These are phyloP conservation scores for Pistacia vera DNA, from an alignment of 345 rosid genomes.

Conservation along the genomic window DNA sequence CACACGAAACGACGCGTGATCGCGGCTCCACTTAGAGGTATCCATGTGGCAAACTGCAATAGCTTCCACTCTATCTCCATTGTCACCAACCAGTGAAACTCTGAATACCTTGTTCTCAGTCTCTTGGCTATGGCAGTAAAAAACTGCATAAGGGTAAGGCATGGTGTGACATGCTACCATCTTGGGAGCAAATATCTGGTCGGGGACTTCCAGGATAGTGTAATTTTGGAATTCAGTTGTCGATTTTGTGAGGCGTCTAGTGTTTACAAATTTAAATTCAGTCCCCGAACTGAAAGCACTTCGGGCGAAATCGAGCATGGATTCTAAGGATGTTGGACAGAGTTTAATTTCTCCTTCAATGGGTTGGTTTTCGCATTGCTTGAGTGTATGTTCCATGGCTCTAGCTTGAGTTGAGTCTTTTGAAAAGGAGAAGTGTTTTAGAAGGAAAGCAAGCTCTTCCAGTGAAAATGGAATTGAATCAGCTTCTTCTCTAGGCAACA, in stretches of 20 bases:
- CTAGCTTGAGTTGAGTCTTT: conserved; percentile 19
- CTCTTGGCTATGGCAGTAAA: conserved; percentile 45
- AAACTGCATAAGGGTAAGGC: conserved; percentile 41
- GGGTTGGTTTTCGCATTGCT: conserved; percentile 17
- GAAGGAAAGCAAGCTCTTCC: conserved; percentile 14
- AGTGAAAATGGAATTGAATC: conserved; percentile 28
- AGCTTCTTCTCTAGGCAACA: conserved; percentile 23
- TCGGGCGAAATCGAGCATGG: conserved; percentile 28
- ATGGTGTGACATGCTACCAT: conserved; percentile 34
- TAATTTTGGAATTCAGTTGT: conserved; percentile 33
- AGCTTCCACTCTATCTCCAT: conserved; percentile 40
- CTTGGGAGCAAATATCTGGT: conserved; percentile 12
- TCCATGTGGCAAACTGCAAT: conserved; percentile 55
- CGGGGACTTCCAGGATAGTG: conserved; percentile 23
- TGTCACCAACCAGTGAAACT: conserved; percentile 39
- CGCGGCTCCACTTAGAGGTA: conserved; percentile 41
- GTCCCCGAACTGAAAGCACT: conserved; percentile 21
- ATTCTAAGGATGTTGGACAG: conserved; percentile 28
- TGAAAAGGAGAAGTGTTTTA: conserved; percentile 26
- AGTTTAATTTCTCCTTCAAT: conserved; percentile 28
- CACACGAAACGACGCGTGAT: conserved; percentile 38
- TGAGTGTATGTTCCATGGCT: conserved; percentile 23
- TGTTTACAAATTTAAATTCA: conserved; percentile 20
- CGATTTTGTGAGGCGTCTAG: conserved; percentile 16
- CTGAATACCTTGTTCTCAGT: conserved; percentile 31